Conservation (phyloP, 2,329 filamentous ascomycete species). For the Fusarium tupiense region DNA sequence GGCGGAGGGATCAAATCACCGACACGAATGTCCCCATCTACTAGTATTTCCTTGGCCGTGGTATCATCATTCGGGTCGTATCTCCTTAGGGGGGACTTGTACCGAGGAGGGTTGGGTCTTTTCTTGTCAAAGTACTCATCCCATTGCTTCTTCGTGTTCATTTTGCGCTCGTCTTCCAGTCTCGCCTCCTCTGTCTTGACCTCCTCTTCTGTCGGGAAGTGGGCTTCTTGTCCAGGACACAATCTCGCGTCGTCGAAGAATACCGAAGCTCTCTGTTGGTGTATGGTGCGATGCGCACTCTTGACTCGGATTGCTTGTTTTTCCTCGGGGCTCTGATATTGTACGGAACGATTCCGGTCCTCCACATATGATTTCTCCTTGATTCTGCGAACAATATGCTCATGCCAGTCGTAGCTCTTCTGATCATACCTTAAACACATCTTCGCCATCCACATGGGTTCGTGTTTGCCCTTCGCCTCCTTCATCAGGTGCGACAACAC, state of each 20-base stretch:
- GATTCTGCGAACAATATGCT: not conserved
- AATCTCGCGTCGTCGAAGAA: slow-evolving; percentile 15
- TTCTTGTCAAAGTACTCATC: not conserved
- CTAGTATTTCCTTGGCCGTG: no score
- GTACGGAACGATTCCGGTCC: not conserved
- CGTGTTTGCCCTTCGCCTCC: no score
- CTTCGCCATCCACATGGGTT: not conserved
- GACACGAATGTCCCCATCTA: rapidly evolving
- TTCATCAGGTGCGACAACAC: not conserved
- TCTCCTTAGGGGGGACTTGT: rapidly evolving
- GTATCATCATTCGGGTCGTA: not conserved
- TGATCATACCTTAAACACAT: not conserved
- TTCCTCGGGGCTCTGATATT: no score
- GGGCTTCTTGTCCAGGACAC: not conserved
- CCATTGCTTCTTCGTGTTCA: not conserved
- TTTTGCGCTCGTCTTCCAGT: not conserved
- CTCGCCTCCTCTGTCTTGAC: not conserved
- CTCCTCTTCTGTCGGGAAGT: not conserved
- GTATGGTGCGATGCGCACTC: not conserved
- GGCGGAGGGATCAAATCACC: not conserved
- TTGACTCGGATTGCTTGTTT: not conserved
- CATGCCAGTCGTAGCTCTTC: no score
- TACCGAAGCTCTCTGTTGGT: slow-evolving; percentile 19
- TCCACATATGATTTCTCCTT: not conserved
- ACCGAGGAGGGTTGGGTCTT: not conserved